Evolutionary conservation across 805 yeast genomes (phyloP).

Genomic region (Kazachstania taianensis): DNA sequence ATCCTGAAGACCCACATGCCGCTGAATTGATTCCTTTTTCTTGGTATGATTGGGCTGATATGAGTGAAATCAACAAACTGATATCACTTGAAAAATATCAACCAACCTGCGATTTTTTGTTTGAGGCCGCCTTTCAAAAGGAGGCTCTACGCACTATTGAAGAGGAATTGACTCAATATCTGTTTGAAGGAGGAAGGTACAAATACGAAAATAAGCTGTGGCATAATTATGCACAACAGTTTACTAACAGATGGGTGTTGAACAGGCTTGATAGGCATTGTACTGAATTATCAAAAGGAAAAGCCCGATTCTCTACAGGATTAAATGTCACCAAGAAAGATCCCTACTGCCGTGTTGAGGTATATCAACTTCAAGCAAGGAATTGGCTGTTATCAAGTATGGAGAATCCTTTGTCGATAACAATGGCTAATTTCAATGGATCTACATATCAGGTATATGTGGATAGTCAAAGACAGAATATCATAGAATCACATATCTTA

Average conservation of each 20-base stretch:
- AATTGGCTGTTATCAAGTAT: conserved; percentile 13
- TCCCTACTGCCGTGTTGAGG: too few species aligned
- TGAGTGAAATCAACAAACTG: conserved; percentile 33
- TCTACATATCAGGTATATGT: conserved; percentile 15
- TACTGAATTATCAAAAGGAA: neutral
- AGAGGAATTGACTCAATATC: conserved; percentile 9
- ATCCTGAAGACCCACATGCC: neutral
- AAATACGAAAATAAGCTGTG: too few species aligned
- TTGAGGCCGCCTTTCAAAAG: conserved; percentile 12
- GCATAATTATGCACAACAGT: conserved; percentile 4
- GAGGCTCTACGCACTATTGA: conserved; percentile 11
- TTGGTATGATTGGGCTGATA: conserved; percentile 51
- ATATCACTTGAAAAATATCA: conserved; percentile 12
- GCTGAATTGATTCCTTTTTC: conserved; percentile 34
- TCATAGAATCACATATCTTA: conserved; percentile 18
- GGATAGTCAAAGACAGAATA: conserved; percentile 9
- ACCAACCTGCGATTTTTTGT: conserved; percentile 15
- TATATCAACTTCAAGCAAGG: conserved; percentile 24
- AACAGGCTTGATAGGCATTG: conserved; percentile 1
- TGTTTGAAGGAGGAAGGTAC: conserved; percentile 12
- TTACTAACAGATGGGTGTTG: neutral
- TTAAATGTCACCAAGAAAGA: conserved; percentile 8
- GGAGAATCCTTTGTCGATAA: conserved; percentile 19
- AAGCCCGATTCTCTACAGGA: conserved; percentile 7
- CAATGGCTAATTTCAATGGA: conserved; percentile 16